Base-by-base conservation (phyloP, 768 basidiomycete genomes). In the Lepiota brunneoincarnata region DNA sequence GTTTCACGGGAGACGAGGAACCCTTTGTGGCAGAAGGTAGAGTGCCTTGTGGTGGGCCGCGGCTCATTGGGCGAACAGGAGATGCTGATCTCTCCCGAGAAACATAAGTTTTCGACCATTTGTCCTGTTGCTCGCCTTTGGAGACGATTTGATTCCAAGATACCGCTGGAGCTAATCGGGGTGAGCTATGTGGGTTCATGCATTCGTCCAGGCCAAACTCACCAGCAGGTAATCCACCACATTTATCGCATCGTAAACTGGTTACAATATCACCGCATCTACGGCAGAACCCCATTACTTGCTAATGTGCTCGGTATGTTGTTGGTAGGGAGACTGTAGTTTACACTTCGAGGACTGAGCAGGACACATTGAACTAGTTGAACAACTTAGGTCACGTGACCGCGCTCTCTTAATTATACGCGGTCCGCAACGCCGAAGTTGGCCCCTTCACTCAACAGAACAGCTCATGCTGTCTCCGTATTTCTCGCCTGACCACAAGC, bases 251-350 rank as follows among this genome's bases (percentile, higher is more conserved):
- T 49, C 86, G 86, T 39, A 73, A 69, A 45, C 82, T 82, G 34
- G 75, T 64, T 28, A 92, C 89, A 55, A 93, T 91, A 58, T 92
- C 87, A 54, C 91, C 91, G 64, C 91, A 93, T 65, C 89, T 77
- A 55, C 88, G 80, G 72, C 91, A 93, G 63, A 93, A 93, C 20
- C 87, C 87, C 91, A 93, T 93, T 35, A n/a, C 17, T 15, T 36
- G 23, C 23, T 34, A 18, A 18, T 7, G 17, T 12, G 14, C 21
- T 17, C 14, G 7, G n/a, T 18, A 14, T 9, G 14, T 14, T n/a
- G 37, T 24, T 7, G 24, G 7, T 15, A 15, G 49, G 24, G 26
- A 2, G 52, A 17, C 31, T 24, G 36, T 17, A n/a, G 54, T 17
- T 26, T 55, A 18, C 26, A 44, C 21, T 42, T 14, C 15, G 37